Evolutionary conservation across 305 asterid species (phyloP), one percentile per base, ranked within the genome.

Genomic region (Fraxinus sp.): DNA sequence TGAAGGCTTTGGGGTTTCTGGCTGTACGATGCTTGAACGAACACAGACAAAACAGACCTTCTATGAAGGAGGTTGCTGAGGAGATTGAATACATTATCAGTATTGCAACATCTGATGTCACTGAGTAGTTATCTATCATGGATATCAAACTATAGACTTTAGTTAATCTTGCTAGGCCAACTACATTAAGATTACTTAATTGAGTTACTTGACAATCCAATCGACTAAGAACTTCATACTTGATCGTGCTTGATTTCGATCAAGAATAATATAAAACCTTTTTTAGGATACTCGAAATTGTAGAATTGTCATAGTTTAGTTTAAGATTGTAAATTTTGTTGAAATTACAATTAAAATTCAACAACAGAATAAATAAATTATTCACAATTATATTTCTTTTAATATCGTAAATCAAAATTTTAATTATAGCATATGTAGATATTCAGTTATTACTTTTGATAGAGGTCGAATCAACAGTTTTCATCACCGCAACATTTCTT

Each of bases 41-140:
- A 14, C 87, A 85, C 2, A 85, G 95, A 16, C 98, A 95, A 81
- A 91, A 90, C 26, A 78, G 99, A 87, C 98, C 99, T 7, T 93
- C 99, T 20, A 95, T 94, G 99, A 95, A 95, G 83, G 98, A 95
- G 84, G 98, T 94, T 41, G 85, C 88, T 0, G 95, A 92, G 88
- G 99, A 95, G 89, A 90, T 95, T 18, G 92, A 89, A 76, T 93
- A 92, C 79, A 90, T 95, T 16, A 92, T 92, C 55, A 90, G 91
- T 76, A 84, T 92, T 52, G 86, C 90, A 10, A 82, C 85, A 32
- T 86, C 90, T 6, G 66, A 85, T 26, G 35, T 13, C n/a, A 13
- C 14, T 14, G 18, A 14, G 62, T 52, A 52, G 22, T 52, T 52
- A 1, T 52, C 0, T 46, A 46, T 46, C n/a, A 46, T 46, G 18